A percentile compares a stretch with the other conserved stretches of the same genome.
phyloP scores from a whole-genome alignment of 2,329 filamentous ascomycete genomes.

The Alternaria solani region DNA sequence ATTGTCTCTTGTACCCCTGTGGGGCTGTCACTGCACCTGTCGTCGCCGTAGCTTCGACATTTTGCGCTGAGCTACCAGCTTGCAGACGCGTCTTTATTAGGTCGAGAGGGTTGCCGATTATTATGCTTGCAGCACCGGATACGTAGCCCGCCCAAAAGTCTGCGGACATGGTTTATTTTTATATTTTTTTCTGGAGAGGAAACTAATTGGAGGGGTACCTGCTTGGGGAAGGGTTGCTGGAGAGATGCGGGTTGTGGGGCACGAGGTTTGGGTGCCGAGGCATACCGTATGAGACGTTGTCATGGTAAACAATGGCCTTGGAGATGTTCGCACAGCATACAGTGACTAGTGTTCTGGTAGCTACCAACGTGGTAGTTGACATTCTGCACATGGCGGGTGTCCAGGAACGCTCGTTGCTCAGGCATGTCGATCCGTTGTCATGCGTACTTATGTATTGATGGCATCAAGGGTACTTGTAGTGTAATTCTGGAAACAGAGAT shows the following conservation, averaged over 20 bases:
- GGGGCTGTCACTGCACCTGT: constrained; percentile 17
- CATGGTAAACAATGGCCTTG: background rate
- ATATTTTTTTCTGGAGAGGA: background rate
- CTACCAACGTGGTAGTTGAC: background rate
- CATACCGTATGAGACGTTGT: background rate
- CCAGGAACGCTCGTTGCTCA: background rate
- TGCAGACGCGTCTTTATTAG: constrained; percentile 83
- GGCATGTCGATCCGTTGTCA: background rate
- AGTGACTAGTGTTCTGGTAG: background rate
- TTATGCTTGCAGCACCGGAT: constrained; percentile 83
- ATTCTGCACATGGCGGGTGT: background rate
- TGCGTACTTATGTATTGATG: background rate
- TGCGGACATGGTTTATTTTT: constrained; percentile 69
- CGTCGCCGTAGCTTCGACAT: constrained; percentile 16
- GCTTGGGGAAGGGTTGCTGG: constrained; percentile 10
- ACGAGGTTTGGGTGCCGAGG: constrained; percentile 24
- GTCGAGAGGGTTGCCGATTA: constrained; percentile 88
- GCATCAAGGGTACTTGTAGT: background rate
- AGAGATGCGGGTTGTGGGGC: constrained; percentile 14
- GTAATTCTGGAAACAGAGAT: background rate
- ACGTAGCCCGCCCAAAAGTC: constrained; percentile 96
- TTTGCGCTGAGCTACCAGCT: constrained; percentile 57
- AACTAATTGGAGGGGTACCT: constrained; percentile 23
- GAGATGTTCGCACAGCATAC: background rate
- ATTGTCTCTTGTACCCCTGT: constrained; percentile 40